Base-by-base conservation (phyloP, 805 yeast genomes). In the Jamesozyma lodderae region DNA sequence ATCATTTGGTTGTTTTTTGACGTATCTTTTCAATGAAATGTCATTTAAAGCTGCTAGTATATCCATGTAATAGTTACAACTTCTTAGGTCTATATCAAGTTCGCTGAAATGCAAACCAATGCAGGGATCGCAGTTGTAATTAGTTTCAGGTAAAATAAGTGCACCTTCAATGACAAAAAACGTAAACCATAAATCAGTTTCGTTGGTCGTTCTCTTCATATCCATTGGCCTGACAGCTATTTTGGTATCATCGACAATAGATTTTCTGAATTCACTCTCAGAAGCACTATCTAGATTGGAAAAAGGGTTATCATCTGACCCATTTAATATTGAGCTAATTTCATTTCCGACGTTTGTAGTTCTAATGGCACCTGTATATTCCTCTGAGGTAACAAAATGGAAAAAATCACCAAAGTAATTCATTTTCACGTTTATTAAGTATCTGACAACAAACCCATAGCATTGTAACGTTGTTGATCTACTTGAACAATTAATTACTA, bases 51-150 rank as follows among this genome's bases (percentile, higher is more conserved):
- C 77, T 1, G 81, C 81, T 51, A 86, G 90, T 43, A 90, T 55
- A 53, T 90, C 96, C 96, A 92, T 88, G 53, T 90, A 92, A 58
- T 82, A 92, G 49, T 86, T 83, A 14, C 90, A 81, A 59, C 86
- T 81, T 39, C 97, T 66, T n/a, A 85, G 66, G 54, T 87, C 96
- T 20, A 84, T 72, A 44, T 78, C 85, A 31, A 88, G 63, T 15
- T 70, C 66, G 17, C 79, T 77, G 48, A 86, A 78, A 29, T 69
- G 68, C 1, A 88, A 54, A 0, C 81, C 75, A 17, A 82, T 49
- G 51, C 78, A 80, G 0, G 81, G 70, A 11, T 69, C 63, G 26
- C 77, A 68, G 40, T 79, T 77, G 52, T 84, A 88, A 7, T 86
- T 59, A 41, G 77, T 72, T 11, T 73, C 73, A 0, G 98, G 98